Conservation (phyloP, 148 eudicot species). For the Chenopodium suecicum region DNA sequence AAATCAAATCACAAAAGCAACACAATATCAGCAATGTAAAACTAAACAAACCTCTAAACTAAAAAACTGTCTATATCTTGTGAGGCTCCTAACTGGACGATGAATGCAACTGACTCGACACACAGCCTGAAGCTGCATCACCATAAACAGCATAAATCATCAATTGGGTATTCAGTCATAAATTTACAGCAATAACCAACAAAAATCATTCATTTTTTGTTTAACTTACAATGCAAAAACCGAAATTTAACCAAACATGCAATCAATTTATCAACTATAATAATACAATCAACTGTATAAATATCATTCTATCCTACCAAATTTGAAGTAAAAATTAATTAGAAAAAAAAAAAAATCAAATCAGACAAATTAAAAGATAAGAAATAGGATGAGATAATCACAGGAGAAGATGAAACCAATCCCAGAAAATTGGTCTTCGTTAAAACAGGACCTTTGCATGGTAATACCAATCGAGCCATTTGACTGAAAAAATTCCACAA, state of each 20-base stretch:
- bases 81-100: constrained; percentile 39
- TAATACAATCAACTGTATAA: not conserved
- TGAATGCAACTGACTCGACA: constrained; percentile 32
- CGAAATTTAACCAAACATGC: not conserved
- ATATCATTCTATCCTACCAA: not conserved
- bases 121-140: constrained; percentile 49
- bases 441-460: constrained; percentile 60
- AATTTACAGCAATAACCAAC: not conserved
- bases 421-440: constrained; percentile 72
- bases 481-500: constrained; percentile 27
- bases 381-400: constrained; percentile 54
- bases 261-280: not conserved
- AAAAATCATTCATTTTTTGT: not conserved
- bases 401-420: constrained; percentile 80
- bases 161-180: not conserved
- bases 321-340: not conserved
- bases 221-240: not conserved
- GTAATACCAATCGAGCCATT: constrained; percentile 94
- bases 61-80: constrained; percentile 37
- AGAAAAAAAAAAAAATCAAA: not conserved
- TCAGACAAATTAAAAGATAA: not conserved
- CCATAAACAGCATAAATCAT: constrained; percentile 9
- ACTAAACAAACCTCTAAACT: constrained; percentile 51
- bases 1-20: not conserved
- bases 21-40: not conserved